These are phyloP conservation scores for Pilatotrama ljubarskyi DNA, from an alignment of 768 basidiomycete genomes.

Conservation along the genomic window DNA sequence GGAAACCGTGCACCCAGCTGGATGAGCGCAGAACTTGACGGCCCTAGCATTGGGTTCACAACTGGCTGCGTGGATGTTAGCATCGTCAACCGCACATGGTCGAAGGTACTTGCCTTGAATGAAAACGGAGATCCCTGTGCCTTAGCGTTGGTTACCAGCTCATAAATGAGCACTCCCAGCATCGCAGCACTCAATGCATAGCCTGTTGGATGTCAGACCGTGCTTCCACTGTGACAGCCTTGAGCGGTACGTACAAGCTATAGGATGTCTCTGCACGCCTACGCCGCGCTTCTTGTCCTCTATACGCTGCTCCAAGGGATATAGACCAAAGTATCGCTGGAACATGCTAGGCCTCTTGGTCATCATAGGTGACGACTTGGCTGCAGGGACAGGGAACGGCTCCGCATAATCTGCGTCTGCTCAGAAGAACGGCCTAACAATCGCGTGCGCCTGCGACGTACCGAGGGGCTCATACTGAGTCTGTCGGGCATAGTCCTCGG, in stretches of 20 bases:
- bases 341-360: conserved; percentile 18
- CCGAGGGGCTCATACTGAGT: conserved; percentile 21
- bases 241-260: conserved; percentile 74
- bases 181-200: conserved; percentile 67
- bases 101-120: conserved; percentile 57
- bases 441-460: background rate
- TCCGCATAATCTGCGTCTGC: conserved; percentile 61
- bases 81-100: background rate
- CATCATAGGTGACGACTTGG: conserved; percentile 20
- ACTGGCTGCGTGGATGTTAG: conserved; percentile 50
- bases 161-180: conserved; percentile 79
- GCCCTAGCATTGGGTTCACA: conserved; percentile 91
- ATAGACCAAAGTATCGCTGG: conserved; percentile 30
- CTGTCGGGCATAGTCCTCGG: conserved; percentile 13
- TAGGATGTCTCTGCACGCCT: conserved; percentile 75
- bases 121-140: conserved; percentile 85
- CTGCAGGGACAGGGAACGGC: conserved; percentile 37
- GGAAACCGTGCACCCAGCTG: conserved; percentile 90
- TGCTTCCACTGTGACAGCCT: background rate
- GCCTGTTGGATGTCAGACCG: conserved; percentile 41
- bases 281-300: conserved; percentile 86
- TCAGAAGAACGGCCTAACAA: background rate
- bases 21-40: conserved; percentile 80
- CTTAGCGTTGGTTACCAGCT: conserved; percentile 72
- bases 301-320: conserved; percentile 78